A percentile compares a stretch with the other conserved stretches of the same genome.
phyloP scores from a whole-genome alignment of 1,284 basidiomycete genomes.

The Acaromyces ingoldii region DNA sequence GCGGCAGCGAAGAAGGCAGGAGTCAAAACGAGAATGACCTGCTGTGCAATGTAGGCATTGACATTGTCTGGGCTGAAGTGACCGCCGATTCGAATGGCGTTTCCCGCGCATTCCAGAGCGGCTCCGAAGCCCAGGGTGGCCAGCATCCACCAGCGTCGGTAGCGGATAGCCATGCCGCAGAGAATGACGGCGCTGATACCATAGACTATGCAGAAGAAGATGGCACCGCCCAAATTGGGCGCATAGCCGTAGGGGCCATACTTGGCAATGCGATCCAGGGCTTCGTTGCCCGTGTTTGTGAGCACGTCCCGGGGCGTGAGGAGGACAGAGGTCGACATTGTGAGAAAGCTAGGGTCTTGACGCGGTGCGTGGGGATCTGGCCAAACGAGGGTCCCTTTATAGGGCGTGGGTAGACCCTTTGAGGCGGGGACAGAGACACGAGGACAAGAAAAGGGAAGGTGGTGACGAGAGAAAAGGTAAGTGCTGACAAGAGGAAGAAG shows the following conservation, averaged over 20 bases:
- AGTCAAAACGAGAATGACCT: conserved; percentile 25
- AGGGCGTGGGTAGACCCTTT: too few species aligned
- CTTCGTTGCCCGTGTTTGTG: too few species aligned
- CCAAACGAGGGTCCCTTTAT: too few species aligned
- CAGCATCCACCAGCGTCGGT: conserved; percentile 21
- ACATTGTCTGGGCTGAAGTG: conserved; percentile 13
- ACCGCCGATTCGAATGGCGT: conserved; percentile 16
- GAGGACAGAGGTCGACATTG: too few species aligned
- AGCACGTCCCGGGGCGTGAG: too few species aligned
- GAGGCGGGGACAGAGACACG: too few species aligned
- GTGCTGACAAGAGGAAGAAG: too few species aligned
- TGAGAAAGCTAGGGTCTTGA: too few species aligned
- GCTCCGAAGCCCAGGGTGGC: background rate
- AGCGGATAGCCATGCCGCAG: conserved; percentile 2
- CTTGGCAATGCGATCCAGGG: background rate
- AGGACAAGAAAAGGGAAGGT: too few species aligned
- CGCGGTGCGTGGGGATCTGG: too few species aligned
- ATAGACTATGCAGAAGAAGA: conserved; percentile 16
- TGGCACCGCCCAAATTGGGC: conserved; percentile 11
- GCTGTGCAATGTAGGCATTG: conserved; percentile 27
- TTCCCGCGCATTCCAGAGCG: background rate
- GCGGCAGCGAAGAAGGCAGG: conserved; percentile 30
- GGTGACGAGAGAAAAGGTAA: too few species aligned
- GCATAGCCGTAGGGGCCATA: conserved; percentile 16
- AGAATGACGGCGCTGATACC: conserved; percentile 7